Conservation (phyloP, 2,329 filamentous ascomycete genomes). For the Aspergillus cejpii region DNA sequence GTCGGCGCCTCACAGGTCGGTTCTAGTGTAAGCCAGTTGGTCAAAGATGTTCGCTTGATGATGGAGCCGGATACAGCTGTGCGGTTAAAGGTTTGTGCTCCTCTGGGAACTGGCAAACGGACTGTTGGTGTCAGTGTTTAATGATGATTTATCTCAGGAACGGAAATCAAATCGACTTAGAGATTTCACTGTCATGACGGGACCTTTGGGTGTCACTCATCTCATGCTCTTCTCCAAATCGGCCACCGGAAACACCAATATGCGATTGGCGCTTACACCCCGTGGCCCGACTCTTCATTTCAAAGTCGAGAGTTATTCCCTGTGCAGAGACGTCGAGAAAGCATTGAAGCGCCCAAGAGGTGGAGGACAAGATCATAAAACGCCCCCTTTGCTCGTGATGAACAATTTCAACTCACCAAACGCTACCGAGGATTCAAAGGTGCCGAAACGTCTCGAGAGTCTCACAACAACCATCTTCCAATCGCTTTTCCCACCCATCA, state of each 20-base stretch:
- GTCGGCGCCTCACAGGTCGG: constrained; percentile 93
- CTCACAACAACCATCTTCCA: constrained; percentile 93
- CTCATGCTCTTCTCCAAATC: constrained; percentile 89
- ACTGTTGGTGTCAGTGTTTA: neutral
- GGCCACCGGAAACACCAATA: constrained; percentile 81
- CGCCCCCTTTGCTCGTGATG: constrained; percentile 89
- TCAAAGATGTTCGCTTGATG: constrained; percentile 81
- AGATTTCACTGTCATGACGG: constrained; percentile 94
- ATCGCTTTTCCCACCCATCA: constrained; percentile 91
- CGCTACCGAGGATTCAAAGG: constrained; percentile 51
- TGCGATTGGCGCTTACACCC: constrained; percentile 80
- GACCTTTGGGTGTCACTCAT: constrained; percentile 86
- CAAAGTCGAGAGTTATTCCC: constrained; percentile 85
- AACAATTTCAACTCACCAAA: constrained; percentile 80
- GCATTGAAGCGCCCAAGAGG: constrained; percentile 76
- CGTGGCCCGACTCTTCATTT: constrained; percentile 91
- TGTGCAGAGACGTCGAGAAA: constrained; percentile 82
- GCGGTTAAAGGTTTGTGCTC: constrained; percentile 58
- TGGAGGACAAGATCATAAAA: constrained; percentile 77
- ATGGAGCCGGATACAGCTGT: constrained; percentile 95
- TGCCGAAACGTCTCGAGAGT: constrained; percentile 91
- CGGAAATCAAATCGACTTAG: constrained; percentile 77
- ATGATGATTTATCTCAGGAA: constrained; percentile 46
- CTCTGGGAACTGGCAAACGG: neutral
- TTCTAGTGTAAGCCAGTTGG: constrained; percentile 81